phyloP scores from a whole-genome alignment of 805 yeast species.

The Candida adriatica region DNA sequence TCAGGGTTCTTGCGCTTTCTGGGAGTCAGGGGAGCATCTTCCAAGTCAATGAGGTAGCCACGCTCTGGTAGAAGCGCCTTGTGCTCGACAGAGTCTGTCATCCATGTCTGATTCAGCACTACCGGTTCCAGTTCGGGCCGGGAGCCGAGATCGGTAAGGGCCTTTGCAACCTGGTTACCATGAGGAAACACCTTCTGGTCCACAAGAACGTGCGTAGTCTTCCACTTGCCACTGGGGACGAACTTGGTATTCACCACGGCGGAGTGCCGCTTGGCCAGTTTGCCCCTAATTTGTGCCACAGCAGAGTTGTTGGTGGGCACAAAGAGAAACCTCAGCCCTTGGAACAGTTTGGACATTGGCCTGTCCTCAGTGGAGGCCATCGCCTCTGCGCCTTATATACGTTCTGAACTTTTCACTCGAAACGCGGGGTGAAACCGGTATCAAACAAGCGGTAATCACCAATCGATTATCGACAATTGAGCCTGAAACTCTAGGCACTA shows the following conservation, averaged over 20 bases:
- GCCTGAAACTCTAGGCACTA: no score
- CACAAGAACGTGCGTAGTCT: conserved; percentile 17
- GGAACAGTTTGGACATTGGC: conserved; percentile 12
- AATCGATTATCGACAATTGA: no score
- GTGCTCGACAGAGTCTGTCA: conserved; percentile 15
- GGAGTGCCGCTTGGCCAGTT: conserved; percentile 15
- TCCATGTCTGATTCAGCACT: conserved; percentile 18
- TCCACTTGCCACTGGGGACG: background rate
- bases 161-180: conserved; percentile 7
- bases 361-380: no score
- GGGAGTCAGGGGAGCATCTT: conserved; percentile 1
- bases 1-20: conserved; percentile 1
- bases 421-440: no score
- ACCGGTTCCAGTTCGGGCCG: conserved; percentile 1
- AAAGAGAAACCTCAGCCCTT: conserved; percentile 14
- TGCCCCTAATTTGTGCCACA: conserved; percentile 13
- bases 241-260: conserved; percentile 11
- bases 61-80: conserved; percentile 1
- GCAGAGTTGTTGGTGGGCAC: conserved; percentile 17
- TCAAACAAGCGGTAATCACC: no score
- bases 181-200: conserved; percentile 11
- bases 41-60: conserved; percentile 9
- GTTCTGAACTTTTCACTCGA: no score
- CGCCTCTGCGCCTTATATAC: no score
- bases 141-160: conserved; percentile 3